Conservation (phyloP, 495 filamentous ascomycete species). For the Trichodelitschia bisporula region DNA sequence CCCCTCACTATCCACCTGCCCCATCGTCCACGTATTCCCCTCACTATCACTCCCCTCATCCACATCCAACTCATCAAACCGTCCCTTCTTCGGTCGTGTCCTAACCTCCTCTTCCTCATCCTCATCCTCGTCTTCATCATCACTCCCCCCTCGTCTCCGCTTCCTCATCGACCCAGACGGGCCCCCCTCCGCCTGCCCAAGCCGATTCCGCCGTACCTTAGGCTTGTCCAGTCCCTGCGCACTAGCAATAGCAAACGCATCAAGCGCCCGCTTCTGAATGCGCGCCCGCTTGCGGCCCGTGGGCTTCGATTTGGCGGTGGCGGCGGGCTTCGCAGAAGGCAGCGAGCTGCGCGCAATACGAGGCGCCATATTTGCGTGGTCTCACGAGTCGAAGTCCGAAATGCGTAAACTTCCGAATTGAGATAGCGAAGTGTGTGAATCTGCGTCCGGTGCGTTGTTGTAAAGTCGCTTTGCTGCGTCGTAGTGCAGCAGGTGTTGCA, state of each 20-base stretch:
- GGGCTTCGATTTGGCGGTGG: constrained; percentile 6
- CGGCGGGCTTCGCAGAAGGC: constrained; percentile 3
- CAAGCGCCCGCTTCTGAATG: constrained; percentile 35
- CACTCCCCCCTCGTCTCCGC: constrained; percentile 21
- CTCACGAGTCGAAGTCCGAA: neutral
- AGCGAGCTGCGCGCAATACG: constrained; percentile 10
- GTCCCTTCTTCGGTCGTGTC: constrained; percentile 20
- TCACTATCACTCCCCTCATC: constrained; percentile 57
- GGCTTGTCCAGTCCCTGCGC: constrained; percentile 25
- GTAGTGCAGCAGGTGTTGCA: too few relatives aligned
- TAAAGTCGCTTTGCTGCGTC: neutral
- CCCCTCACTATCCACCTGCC: constrained; percentile 29
- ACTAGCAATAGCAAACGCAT: constrained; percentile 70
- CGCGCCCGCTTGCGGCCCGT: constrained; percentile 20
- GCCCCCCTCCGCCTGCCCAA: constrained; percentile 30
- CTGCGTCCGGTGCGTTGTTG: neutral
- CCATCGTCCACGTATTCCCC: constrained; percentile 69
- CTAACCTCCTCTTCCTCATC: constrained; percentile 20
- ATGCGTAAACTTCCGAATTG: neutral
- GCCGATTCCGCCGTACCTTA: constrained; percentile 28
- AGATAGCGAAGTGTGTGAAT: neutral
- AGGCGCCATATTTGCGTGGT: constrained; percentile 5
- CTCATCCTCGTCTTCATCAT: constrained; percentile 24
- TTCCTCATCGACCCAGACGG: constrained; percentile 10
- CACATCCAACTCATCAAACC: constrained; percentile 14